Evolutionary conservation across 2,329 filamentous ascomycete species (phyloP).

Genomic region (Aspergillaceae sp.): DNA sequence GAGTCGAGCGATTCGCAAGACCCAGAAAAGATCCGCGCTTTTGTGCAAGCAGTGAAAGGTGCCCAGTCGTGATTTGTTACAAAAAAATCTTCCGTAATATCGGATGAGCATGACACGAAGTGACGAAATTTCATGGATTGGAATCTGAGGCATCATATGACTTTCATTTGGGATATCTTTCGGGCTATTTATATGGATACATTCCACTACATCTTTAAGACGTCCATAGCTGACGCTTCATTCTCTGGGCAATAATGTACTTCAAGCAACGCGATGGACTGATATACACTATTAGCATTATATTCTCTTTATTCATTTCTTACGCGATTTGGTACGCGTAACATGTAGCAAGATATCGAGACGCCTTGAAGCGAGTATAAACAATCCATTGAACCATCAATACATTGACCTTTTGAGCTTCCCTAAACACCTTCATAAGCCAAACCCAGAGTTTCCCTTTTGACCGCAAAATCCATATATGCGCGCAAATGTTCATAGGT

Average conservation of each 20-base stretch:
- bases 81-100: not conserved
- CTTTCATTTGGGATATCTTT: not conserved
- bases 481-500: slow-evolving; percentile 48
- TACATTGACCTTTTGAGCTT: slow-evolving; percentile 14
- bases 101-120: not conserved
- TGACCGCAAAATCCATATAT: slow-evolving; percentile 4
- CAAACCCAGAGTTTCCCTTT: slow-evolving; percentile 16
- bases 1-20: slow-evolving; percentile 76
- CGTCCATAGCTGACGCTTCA: not conserved
- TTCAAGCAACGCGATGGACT: no score
- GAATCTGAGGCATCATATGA: slow-evolving; percentile 1
- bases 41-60: slow-evolving; percentile 65
- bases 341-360: not conserved
- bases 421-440: slow-evolving; percentile 25
- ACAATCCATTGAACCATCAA: slow-evolving; percentile 9
- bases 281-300: no score
- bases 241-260: not conserved
- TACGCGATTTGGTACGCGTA: not conserved
- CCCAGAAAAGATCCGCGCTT: slow-evolving; percentile 68
- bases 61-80: slow-evolving; percentile 18
- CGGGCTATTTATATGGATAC: slow-evolving; percentile 1
- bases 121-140: not conserved
- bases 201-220: no score
- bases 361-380: slow-evolving; percentile 12
- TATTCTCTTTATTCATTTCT: no score